phyloP scores from a whole-genome alignment of 2,329 filamentous ascomycete genomes.

The Beauveria medogensis region DNA sequence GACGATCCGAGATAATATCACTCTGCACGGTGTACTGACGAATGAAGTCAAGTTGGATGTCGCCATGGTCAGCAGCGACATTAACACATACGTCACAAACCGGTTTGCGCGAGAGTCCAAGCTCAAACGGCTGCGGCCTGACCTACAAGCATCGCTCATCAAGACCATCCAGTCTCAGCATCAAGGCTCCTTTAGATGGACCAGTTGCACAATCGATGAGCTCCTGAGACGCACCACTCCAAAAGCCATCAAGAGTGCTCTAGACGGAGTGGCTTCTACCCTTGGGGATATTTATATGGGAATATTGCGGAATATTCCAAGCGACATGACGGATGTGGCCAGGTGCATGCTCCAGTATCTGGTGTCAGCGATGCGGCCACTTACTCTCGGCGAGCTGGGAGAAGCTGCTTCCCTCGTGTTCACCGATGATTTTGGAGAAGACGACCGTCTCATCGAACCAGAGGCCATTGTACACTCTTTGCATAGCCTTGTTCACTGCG shows the following conservation, averaged over 20 bases:
- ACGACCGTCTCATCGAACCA: constrained; percentile 10
- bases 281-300: constrained; percentile 4
- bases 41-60: not conserved
- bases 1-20: not conserved
- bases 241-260: constrained; percentile 3
- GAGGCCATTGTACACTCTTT: constrained; percentile 2
- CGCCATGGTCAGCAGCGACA: not conserved
- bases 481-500: constrained; percentile 2
- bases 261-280: constrained; percentile 2
- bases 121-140: not conserved
- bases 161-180: constrained; percentile 1
- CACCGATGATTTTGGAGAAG: not conserved
- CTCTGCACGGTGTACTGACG: not conserved
- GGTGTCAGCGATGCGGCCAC: constrained; percentile 3
- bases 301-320: not conserved
- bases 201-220: constrained; percentile 6
- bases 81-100: not conserved
- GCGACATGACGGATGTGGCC: not conserved
- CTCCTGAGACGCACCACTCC: not conserved
- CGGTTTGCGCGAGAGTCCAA: not conserved
- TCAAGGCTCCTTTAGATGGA: constrained; percentile 8
- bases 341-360: constrained; percentile 6
- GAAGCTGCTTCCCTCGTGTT: not conserved
- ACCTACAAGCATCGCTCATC: not conserved
- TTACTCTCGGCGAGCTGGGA: constrained; percentile 1